These are phyloP conservation scores for Nemania sp. DNA, from an alignment of 2,329 filamentous ascomycete species.

Conservation along the genomic window DNA sequence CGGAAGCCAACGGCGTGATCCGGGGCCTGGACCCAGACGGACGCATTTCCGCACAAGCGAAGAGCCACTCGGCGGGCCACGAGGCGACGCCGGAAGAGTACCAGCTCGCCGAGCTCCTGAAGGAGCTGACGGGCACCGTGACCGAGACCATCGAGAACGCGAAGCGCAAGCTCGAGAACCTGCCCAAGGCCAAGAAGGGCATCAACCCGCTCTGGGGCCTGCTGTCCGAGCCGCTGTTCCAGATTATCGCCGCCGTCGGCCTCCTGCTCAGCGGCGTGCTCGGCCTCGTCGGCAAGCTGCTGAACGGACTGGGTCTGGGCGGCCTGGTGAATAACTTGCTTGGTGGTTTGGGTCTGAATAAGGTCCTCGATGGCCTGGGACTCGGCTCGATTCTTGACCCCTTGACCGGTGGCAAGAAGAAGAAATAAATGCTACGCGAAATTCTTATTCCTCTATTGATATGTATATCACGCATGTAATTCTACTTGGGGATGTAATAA, in stretches of 20 bases:
- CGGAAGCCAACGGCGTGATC: slow-evolving; percentile 84
- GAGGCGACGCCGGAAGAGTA: slow-evolving; percentile 85
- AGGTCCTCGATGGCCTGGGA: slow-evolving; percentile 74
- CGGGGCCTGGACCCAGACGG: slow-evolving; percentile 89
- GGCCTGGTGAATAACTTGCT: slow-evolving; percentile 79
- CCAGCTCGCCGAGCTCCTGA: slow-evolving; percentile 79
- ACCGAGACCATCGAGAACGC: slow-evolving; percentile 83
- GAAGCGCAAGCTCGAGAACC: slow-evolving; percentile 85
- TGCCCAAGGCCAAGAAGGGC: slow-evolving; percentile 94
- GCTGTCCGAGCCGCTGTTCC: slow-evolving; percentile 82
- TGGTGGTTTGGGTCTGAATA: slow-evolving; percentile 74
- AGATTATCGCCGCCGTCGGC: slow-evolving; percentile 89
- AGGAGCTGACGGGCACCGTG: slow-evolving; percentile 81
- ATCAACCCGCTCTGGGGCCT: slow-evolving; percentile 88
- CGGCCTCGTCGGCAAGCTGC: slow-evolving; percentile 77
- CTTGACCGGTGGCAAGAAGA: slow-evolving; percentile 46
- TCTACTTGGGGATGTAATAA: slow-evolving; percentile 9
- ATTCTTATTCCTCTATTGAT: no score
- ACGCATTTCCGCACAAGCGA: slow-evolving; percentile 80
- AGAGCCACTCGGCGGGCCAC: slow-evolving; percentile 73
- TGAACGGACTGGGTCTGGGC: slow-evolving; percentile 81
- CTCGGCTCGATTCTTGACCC: slow-evolving; percentile 52
- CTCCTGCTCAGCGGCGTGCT: slow-evolving; percentile 81
- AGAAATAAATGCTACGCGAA: slow-evolving; percentile 34
- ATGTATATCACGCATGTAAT: slow-evolving; percentile 4